These are phyloP conservation scores for Penicillium desertorum DNA, from an alignment of 495 filamentous ascomycete genomes.

Conservation along the genomic window DNA sequence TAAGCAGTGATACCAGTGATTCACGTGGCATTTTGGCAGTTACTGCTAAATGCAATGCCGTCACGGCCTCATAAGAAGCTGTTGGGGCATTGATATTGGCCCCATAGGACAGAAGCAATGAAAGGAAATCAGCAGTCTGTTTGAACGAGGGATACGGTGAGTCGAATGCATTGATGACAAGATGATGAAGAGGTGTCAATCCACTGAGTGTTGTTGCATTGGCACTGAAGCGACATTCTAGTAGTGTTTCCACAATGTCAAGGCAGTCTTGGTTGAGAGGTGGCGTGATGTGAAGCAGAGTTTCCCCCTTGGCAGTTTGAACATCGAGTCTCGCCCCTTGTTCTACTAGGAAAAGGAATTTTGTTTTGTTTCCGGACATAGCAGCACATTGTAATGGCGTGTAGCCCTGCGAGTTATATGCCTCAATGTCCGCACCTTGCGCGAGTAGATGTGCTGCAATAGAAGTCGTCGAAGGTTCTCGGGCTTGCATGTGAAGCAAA, in stretches of 20 bases:
- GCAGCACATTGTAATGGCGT: constrained; percentile 40
- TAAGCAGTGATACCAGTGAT: constrained; percentile 27
- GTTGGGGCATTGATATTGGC: constrained; percentile 28
- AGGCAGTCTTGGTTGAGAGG: constrained; percentile 26
- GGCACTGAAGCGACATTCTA: constrained; percentile 18
- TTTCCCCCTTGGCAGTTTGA: constrained; percentile 31
- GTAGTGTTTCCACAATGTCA: constrained; percentile 29
- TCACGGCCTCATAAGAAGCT: constrained; percentile 20
- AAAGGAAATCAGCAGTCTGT: constrained; percentile 27
- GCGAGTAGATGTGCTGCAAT: constrained; percentile 27
- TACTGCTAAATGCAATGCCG: constrained; percentile 32
- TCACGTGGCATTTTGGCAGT: constrained; percentile 19
- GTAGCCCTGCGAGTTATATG: constrained; percentile 29
- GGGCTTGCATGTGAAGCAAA: constrained; percentile 33
- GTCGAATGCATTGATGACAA: constrained; percentile 23
- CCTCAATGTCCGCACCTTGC: constrained; percentile 37
- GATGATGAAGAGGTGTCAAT: constrained; percentile 33
- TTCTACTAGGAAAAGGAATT: constrained; percentile 30
- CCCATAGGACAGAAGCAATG: constrained; percentile 24
- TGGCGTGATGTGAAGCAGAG: constrained; percentile 32
- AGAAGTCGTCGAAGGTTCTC: constrained; percentile 1
- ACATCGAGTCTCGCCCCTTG: constrained; percentile 31
- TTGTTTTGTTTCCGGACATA: constrained; percentile 25
- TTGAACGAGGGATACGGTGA: constrained; percentile 18
- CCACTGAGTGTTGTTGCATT: constrained; percentile 26